Percentiles rank a stretch among this genome's conserved stretches.
phyloP scores from a whole-genome alignment of 495 filamentous ascomycete species.

The Geoglossum glabrum region DNA sequence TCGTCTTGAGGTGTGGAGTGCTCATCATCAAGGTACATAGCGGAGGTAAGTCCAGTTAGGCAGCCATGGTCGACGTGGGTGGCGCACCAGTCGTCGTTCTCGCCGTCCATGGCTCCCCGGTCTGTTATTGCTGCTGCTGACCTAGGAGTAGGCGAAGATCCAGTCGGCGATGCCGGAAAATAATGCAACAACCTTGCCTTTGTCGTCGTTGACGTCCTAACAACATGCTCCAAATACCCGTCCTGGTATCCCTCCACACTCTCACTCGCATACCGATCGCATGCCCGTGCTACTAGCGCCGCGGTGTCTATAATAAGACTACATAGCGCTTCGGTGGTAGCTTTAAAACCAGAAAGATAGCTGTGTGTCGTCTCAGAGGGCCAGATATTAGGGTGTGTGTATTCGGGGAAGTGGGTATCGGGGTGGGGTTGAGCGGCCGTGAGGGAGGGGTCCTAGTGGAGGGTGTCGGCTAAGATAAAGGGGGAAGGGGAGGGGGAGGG shows the following conservation, averaged over 20 bases:
- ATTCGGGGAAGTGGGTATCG: slow-evolving; percentile 33
- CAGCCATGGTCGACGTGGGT: slow-evolving; percentile 90
- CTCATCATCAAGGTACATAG: slow-evolving; percentile 83
- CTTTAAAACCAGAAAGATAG: slow-evolving; percentile 50
- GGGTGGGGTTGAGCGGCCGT: slow-evolving; percentile 6
- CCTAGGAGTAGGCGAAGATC: slow-evolving; percentile 11
- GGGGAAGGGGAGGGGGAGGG: background rate
- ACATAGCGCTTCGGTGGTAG: slow-evolving; percentile 56
- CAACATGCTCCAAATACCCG: slow-evolving; percentile 71
- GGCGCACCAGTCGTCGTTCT: slow-evolving; percentile 85
- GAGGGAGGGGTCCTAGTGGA: slow-evolving; percentile 10
- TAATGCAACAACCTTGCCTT: slow-evolving; percentile 92
- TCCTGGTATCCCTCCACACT: slow-evolving; percentile 54
- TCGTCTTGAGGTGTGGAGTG: slow-evolving; percentile 34
- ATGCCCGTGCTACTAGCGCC: slow-evolving; percentile 65
- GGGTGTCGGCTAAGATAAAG: background rate
- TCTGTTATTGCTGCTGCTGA: background rate
- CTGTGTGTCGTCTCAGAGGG: slow-evolving; percentile 28
- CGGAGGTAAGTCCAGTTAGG: slow-evolving; percentile 78
- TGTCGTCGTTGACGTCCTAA: slow-evolving; percentile 65
- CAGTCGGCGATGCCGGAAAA: slow-evolving; percentile 45
- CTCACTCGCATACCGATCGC: slow-evolving; percentile 64
- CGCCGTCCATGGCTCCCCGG: slow-evolving; percentile 14
- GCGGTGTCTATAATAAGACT: slow-evolving; percentile 73
- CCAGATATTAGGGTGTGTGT: slow-evolving; percentile 70